phyloP scores from a whole-genome alignment of 2,329 filamentous ascomycete species.

The Aspergillus nomiae region DNA sequence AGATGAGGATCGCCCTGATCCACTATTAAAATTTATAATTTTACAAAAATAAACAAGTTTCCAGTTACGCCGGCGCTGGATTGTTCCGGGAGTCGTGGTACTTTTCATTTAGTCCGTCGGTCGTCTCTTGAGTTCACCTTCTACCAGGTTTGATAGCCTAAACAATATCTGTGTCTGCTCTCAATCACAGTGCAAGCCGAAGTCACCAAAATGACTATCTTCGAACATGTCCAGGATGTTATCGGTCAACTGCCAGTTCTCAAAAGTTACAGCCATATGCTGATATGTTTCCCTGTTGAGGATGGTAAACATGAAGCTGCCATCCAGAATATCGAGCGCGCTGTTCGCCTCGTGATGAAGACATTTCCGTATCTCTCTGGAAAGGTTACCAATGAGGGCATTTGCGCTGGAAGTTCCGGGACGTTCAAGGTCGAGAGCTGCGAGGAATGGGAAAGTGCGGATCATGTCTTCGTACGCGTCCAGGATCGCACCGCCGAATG shows the following conservation, averaged over 20 bases:
- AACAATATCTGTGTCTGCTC: neutral
- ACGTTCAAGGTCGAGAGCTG: constrained; percentile 13
- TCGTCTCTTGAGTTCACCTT: neutral
- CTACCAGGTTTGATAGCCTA: neutral
- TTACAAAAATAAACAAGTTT: neutral
- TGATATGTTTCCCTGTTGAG: constrained; percentile 21
- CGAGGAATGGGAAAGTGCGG: neutral
- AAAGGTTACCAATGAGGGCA: constrained; percentile 15
- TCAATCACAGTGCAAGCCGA: neutral
- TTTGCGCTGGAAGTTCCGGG: constrained; percentile 9
- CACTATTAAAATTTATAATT: neutral
- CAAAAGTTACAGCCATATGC: constrained; percentile 24
- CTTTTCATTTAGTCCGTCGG: too few species aligned
- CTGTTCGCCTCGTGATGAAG: constrained; percentile 12
- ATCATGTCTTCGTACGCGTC: constrained; percentile 11
- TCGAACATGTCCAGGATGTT: constrained; percentile 20
- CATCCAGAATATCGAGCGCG: constrained; percentile 12
- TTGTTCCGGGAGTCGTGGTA: too few species aligned
- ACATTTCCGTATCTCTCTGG: constrained; percentile 20
- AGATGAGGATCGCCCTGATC: too few species aligned
- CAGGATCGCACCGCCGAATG: constrained; percentile 10
- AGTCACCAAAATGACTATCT: constrained; percentile 3
- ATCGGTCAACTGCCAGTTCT: constrained; percentile 26
- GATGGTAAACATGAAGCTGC: constrained; percentile 2
- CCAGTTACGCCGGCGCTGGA: neutral